Conservation (phyloP, 371 early-diverging fungal species). For the Circinella umbellata region DNA sequence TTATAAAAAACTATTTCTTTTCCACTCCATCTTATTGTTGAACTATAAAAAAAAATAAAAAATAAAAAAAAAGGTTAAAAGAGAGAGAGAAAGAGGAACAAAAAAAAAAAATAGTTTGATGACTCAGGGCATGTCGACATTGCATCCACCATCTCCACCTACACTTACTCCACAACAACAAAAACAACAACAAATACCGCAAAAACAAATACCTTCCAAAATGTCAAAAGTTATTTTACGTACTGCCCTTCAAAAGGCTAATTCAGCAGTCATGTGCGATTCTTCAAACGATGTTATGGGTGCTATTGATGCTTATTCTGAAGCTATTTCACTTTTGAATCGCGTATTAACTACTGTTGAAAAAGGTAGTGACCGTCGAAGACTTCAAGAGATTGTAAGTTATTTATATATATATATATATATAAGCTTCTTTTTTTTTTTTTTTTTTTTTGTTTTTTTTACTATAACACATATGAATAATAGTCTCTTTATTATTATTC, state of each 20-base stretch:
- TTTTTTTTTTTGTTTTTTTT: no score
- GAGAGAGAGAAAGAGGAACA: conserved; percentile 9
- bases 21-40: no score
- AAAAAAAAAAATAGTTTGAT: conserved; percentile 1
- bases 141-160: conserved; percentile 22
- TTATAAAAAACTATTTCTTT: no score
- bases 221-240: conserved; percentile 45
- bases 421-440: no score
- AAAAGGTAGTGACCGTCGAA: conserved; percentile 41
- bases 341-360: conserved; percentile 43
- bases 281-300: conserved; percentile 47
- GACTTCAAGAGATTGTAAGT: conserved; percentile 55
- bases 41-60: no score
- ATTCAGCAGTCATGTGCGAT: conserved; percentile 52
- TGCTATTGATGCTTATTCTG: conserved; percentile 51
- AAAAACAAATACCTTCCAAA: conserved; percentile 16
- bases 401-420: no score
- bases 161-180: conserved; percentile 23
- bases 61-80: not conserved
- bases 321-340: conserved; percentile 46
- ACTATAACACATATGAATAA: no score
- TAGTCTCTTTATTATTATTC: no score
- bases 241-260: conserved; percentile 52
- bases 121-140: conserved; percentile 1
- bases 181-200: no score